Base-by-base conservation (phyloP, 2,329 filamentous ascomycete species). In the Cryphonectria naterciae region DNA sequence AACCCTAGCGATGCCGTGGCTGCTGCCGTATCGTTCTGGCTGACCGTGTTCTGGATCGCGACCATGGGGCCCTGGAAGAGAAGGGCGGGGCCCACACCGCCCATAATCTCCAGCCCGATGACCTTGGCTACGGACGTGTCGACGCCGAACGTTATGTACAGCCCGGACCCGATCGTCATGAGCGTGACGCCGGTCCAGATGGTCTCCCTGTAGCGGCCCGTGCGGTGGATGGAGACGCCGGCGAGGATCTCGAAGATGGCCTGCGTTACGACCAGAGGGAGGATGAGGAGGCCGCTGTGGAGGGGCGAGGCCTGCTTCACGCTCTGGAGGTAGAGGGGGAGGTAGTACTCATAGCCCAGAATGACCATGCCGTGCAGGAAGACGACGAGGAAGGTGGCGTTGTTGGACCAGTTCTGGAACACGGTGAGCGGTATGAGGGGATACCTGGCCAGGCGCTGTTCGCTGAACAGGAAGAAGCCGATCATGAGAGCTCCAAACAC, bases 271-370 rank as follows among this genome's bases (percentile, higher is more conserved):
- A 63, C 54, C 25, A 68, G 54, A 10, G 67, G 56, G 10, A 68
- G 37, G 10, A 68, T 62, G 32, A 63, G 39, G 8, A 89, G 73
- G 2, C 84, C 84, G 0, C 87, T 89, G 8, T 80, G 82, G 39
- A 90, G 79, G 0, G 89, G 87, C 0, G 84, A 84, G 1, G 86
- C 86, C 68, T 84, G 6, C 88, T 84, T 0, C 8, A 88, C 90
- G 3, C 87, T 85, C 76, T 93, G 91, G 61, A 92, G 88, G 78
- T 89, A 93, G 0, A 93, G 82, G 0, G 91, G 91, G 35, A 93
- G 81, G 75, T 91, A 93, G 78, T 91, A 93, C 63, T 89, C 86
- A 0, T 83, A 83, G 0, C 85, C 86, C 35, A 91, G 89, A 77
- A 90, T 32, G n/a, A 88, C 86, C 76, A 89, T 81, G 1, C 78